Evolutionary conservation across 495 filamentous ascomycete genomes (phyloP).

Genomic region (Penicillium canariense): DNA sequence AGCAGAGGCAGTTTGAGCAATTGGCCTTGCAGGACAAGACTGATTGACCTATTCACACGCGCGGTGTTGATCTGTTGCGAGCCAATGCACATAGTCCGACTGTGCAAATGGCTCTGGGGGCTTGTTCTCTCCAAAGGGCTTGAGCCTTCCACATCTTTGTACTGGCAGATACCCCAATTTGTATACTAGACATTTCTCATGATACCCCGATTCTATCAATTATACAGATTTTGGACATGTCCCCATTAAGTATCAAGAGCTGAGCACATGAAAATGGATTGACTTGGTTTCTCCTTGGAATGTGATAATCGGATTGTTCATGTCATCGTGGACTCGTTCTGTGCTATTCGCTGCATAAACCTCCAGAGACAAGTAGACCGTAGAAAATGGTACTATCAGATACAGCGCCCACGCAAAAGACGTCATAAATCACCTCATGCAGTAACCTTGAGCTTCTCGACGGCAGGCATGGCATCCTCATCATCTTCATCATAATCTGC

Average conservation of each 20-base stretch:
- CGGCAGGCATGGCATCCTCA: constrained; percentile 52
- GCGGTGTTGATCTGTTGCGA: neutral
- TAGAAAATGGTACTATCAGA: neutral
- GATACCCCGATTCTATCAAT: neutral
- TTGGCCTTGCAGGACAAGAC: neutral
- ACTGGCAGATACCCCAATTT: neutral
- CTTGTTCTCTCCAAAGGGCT: neutral
- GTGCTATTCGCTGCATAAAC: neutral
- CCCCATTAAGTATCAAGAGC: neutral
- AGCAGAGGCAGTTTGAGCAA: constrained; percentile 8
- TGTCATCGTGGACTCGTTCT: constrained; percentile 1
- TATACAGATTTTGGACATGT: neutral
- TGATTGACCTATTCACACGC: neutral
- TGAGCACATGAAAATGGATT: neutral
- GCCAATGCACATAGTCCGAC: neutral
- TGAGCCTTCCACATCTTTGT: neutral
- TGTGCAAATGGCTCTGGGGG: too few relatives aligned
- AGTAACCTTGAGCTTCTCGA: constrained; percentile 68
- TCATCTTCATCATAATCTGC: constrained; percentile 69
- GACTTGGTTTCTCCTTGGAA: neutral
- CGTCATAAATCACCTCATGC: constrained; percentile 33
- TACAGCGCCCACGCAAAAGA: constrained; percentile 15
- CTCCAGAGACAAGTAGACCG: neutral
- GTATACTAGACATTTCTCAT: neutral
- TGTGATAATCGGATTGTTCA: neutral